Base-by-base conservation (phyloP, 2,329 filamentous ascomycete species). In the Malbranchea cinnamomea region DNA sequence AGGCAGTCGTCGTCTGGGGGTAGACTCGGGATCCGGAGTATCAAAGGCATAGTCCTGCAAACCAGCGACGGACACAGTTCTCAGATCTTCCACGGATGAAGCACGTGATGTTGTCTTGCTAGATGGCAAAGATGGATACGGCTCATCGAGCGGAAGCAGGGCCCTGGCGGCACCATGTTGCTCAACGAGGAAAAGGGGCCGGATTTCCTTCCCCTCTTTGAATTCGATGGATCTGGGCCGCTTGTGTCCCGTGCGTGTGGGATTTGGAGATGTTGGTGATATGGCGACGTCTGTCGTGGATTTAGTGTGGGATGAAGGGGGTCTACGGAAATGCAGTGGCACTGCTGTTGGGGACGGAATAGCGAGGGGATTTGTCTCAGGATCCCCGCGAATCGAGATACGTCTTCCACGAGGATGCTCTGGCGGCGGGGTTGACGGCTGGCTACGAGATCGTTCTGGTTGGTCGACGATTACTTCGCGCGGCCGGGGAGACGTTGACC, bases 131-230 rank as follows among this genome's bases (percentile, higher is more conserved):
- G 60, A 60, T 19, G 65, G 64, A 26, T 61, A 49, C 4, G 54
- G 43, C 29, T 60, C 59, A 15, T 60, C 53, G 9, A 39, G 37
- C 22, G 57, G 49, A 10, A 44, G 48, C 38, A 50, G 56, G 11
- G 49, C 45, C 42, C 65, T 63, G 11, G 39, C 46, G 6, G 48
- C 38, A 12, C 58, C 55, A 40, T 65, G 69, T 17, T 63, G 73
- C 50, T 91, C 80, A 5, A 92, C 71, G 13, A 93, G 72, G 53
- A 80, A 87, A 6, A 94, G 59, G 0, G 85, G 85, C 41, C 79
- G 75, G 44, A 85, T 76, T 47, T 89, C 82, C 32, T 68, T 68
- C 11, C 53, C 58, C 20, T 53, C 54, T 36, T 56, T 62, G 45
- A 69, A 69, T 37, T 71, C 65, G 4, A 57, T 56, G 1, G 66